Evolutionary conservation across 768 basidiomycete genomes (phyloP).

Genomic region (Rhodosporidiobolus sp.): DNA sequence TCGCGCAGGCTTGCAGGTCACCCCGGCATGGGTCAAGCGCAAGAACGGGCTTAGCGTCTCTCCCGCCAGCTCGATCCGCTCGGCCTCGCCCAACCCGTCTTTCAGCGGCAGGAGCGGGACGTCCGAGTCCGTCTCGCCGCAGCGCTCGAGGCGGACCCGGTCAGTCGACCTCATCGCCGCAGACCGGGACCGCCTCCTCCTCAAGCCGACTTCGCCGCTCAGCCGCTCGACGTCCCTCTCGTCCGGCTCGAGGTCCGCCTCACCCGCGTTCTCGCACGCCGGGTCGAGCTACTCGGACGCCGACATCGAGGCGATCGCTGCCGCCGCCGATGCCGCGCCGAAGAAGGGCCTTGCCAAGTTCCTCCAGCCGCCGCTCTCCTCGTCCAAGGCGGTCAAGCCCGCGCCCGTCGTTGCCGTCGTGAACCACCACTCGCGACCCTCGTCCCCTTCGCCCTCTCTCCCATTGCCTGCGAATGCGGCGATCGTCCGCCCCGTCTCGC

Average conservation of each 20-base stretch:
- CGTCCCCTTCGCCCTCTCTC: neutral
- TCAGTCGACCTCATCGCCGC: conserved; percentile 21
- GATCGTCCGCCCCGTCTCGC: too few relatives aligned
- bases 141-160: conserved; percentile 15
- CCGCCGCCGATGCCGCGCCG: neutral
- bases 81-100: neutral
- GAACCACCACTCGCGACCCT: neutral
- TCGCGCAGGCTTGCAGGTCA: neutral
- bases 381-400: conserved; percentile 3
- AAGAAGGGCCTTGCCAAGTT: conserved; percentile 14
- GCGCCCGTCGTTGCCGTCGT: neutral
- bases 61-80: neutral
- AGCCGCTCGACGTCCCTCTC: conserved; percentile 11
- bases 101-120: neutral
- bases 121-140: neutral
- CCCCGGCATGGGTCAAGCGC: conserved; percentile 18
- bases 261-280: neutral
- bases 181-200: neutral
- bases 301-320: conserved; percentile 11
- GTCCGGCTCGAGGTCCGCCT: neutral
- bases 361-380: conserved; percentile 26
- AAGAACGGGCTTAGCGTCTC: neutral
- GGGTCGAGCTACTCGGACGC: neutral
- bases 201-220: conserved; percentile 6
- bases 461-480: too few relatives aligned